Evolutionary conservation across 2,329 filamentous ascomycete genomes (phyloP), one percentile per base, ranked within the genome.

Genomic region (Colletotrichum sp.): DNA sequence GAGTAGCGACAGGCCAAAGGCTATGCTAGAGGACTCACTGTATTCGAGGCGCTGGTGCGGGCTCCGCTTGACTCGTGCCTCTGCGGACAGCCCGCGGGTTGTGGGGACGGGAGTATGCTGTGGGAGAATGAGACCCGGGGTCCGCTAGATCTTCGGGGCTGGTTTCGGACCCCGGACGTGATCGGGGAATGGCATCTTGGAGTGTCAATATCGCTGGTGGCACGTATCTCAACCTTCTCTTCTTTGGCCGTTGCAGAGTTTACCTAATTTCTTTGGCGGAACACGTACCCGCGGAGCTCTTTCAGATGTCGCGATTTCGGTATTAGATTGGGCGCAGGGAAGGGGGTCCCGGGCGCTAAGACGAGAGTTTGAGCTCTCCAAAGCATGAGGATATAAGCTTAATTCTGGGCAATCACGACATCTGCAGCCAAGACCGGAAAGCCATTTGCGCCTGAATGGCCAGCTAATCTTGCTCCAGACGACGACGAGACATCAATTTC

Each of bases 1-100:
- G 18, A 48, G 38, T n/a, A 0, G 38, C 38, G 3, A n/a, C 0
- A 48, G 0, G 38, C 0, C 18, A n/a, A 48, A 0, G 38, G 38
- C 38, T 48, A n/a, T 48, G 38, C 38, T n/a, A 5, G 9, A n/a
- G 38, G 18, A 1, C 38, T 48, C 18, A 48, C 38, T 48, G 38
- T 48, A 48, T 48, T n/a, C 38, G 38, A 48, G 38, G 38, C 38
- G 38, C 38, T 48, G 38, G 18, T 48, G 38, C 38, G 38, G 38
- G 38, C 9, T 48, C 18, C 38, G 38, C 38, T 48, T 48, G 38
- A 48, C 38, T 48, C 38, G 38, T 48, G 38, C 38, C 18, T n/a
- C 2, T n/a, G 38, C 38, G 18, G 38, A 12, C 18, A 48, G 38
- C 18, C 38, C 38, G 38, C 38, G 9, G 38, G 38, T 48, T 48